phyloP scores from a whole-genome alignment of 129 eudicot genomes.

The Dittrichia graveolens region DNA sequence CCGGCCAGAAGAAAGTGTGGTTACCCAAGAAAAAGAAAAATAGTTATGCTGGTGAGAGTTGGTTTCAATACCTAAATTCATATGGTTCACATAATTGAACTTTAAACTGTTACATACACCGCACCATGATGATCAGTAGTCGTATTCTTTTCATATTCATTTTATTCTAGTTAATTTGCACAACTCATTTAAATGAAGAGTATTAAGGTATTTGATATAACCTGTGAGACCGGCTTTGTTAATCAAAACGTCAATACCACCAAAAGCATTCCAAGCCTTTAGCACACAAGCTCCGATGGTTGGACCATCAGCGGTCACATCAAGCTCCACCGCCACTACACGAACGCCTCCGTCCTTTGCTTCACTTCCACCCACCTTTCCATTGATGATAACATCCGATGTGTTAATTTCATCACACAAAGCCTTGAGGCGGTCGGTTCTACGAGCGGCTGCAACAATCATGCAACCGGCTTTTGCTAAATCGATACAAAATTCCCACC shows the following conservation, averaged over 20 bases:
- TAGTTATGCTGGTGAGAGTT: too few species aligned
- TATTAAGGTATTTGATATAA: not conserved
- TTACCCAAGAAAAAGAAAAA: too few species aligned
- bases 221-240: constrained; percentile 46
- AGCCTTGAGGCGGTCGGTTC: constrained; percentile 33
- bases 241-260: constrained; percentile 18
- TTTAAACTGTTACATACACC: too few species aligned
- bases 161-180: too few species aligned
- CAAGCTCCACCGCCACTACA: constrained; percentile 45
- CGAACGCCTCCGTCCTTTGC: not conserved
- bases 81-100: too few species aligned
- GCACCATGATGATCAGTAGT: too few species aligned
- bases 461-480: constrained; percentile 44
- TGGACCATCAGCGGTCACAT: constrained; percentile 23
- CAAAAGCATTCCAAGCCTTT: constrained; percentile 44
- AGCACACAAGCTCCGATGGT: constrained; percentile 25
- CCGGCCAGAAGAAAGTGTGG: too few species aligned
- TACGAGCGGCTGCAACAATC: constrained; percentile 45
- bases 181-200: too few species aligned
- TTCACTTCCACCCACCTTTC: not conserved
- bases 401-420: constrained; percentile 41
- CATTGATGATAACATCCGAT: not conserved
- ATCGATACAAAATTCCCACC: constrained; percentile 39
- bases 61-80: too few species aligned
- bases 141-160: too few species aligned